phyloP scores from a whole-genome alignment of 2,329 filamentous ascomycete species.

The Ceratocystis eucalypticola region DNA sequence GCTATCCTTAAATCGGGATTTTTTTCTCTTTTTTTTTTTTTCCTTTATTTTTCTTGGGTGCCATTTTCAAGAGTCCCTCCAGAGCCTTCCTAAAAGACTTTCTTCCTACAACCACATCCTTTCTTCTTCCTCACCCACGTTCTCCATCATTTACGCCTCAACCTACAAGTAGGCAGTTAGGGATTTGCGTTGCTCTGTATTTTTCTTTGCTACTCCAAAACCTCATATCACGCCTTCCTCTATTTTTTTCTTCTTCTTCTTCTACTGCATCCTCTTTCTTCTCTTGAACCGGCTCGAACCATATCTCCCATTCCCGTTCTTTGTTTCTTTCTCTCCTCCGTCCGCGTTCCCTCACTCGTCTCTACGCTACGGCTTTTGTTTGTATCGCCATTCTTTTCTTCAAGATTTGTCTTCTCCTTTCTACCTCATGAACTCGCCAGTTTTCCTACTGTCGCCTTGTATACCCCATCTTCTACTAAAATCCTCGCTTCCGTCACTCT shows the following conservation, averaged over 20 bases:
- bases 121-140: background rate
- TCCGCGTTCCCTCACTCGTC: background rate
- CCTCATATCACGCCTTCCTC: background rate
- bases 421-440: background rate
- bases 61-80: background rate
- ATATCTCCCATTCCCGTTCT: background rate
- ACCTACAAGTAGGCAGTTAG: background rate
- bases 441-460: background rate
- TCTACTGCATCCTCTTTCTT: background rate
- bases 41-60: background rate
- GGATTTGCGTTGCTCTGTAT: background rate
- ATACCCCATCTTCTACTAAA: no score
- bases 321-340: background rate
- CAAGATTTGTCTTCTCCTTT: background rate
- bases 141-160: slow-evolving; percentile 7
- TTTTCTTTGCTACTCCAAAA: background rate
- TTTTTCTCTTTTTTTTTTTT: background rate
- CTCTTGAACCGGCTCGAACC: background rate
- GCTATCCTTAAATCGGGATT: background rate
- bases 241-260: background rate
- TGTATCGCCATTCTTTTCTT: background rate
- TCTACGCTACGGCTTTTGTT: background rate
- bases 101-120: background rate
- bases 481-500: background rate
- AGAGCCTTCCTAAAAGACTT: background rate